Evolutionary conservation across 2,329 filamentous ascomycete genomes (phyloP).

Genomic region (Claviceps sorghi): DNA sequence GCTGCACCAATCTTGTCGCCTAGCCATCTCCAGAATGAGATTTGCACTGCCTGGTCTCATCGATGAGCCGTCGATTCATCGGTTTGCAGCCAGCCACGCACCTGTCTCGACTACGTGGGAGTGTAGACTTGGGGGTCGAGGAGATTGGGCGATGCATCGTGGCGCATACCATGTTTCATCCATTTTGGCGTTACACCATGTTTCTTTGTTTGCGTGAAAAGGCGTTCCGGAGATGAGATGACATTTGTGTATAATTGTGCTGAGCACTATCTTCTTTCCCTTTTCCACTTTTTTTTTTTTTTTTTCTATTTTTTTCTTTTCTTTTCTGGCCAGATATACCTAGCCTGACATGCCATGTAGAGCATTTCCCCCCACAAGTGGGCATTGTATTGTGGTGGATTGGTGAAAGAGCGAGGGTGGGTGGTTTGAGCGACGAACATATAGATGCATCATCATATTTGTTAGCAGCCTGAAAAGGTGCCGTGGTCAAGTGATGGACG

Average conservation of each 20-base stretch:
- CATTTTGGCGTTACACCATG: background rate
- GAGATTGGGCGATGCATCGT: background rate
- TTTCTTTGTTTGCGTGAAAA: background rate
- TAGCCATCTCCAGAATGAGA: background rate
- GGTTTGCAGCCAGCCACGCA: background rate
- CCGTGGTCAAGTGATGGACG: background rate
- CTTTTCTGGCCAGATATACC: background rate
- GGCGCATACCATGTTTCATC: slow-evolving; percentile 2
- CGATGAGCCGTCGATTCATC: background rate
- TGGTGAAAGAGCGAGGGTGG: background rate
- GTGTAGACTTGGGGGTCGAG: background rate
- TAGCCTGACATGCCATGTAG: background rate
- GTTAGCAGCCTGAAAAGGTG: background rate
- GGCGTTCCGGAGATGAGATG: slow-evolving; percentile 5
- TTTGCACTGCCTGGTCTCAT: background rate
- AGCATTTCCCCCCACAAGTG: background rate
- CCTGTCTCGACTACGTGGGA: background rate
- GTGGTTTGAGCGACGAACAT: background rate
- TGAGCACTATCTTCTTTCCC: background rate
- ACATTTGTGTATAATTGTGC: background rate
- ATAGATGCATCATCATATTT: background rate
- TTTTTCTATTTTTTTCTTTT: background rate
- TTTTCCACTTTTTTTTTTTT: background rate
- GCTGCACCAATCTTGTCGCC: background rate
- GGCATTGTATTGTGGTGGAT: background rate